Evolutionary conservation across 176 grass and related monocot species (phyloP), one percentile per base, ranked within the genome.

Genomic region (Thalia dealbata): DNA sequence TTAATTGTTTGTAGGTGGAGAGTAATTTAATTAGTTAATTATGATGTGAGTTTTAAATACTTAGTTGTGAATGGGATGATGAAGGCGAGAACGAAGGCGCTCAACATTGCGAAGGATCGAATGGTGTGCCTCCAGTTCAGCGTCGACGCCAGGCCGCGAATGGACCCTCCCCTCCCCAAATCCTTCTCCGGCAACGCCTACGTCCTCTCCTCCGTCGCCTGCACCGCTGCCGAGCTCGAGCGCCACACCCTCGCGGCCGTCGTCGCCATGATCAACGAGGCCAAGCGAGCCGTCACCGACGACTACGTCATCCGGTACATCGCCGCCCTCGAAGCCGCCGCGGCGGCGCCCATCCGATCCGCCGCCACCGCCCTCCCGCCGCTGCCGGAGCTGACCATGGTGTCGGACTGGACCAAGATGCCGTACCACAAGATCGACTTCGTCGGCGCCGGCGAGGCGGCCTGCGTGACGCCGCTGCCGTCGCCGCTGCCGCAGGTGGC

Each of bases 121-220:
- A 65, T 29, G 27, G 74, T 76, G 14, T 76, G 74, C n/a, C 74
- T 76, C 60, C 74, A 76, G 25, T 76, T 76, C 46, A 16, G 60
- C 50, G 60, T 76, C 21, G 61, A 76, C 43, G 63, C 61, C 19
- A 64, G 74, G 43, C 27, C 59, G 9, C 46, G 74, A 13, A 76
- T 65, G 60, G 11, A 51, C 50, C 74, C 74, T 30, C 60, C 74
- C 3, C 43, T 76, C 21, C 43, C 74, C 11, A 64, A 64, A 64
- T 58, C 35, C 15, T 76, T 76, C 61, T 50, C 74, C 26, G 74
- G 74, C 15, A 76, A 76, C 21, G 74, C 74, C 15, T 76, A 50
- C 45, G 74, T 76, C 32, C 74, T 76, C 24, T 76, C 74, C 16
- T 76, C 74, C 74, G 63, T 76, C 60, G 62, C 74, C 10, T 64